Percentiles rank a stretch among this genome's conserved stretches.
Evolutionary conservation across 176 grass and related monocot genomes (phyloP).

Genomic region (Triticum aestivum): IWGSC_CS_RefSeq_v2.1 NC_057797.1:651414214-651414713

Average conservation of each 20-base stretch:
- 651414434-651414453: neutral
- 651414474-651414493: neutral
- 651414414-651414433: neutral
- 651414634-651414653: neutral
- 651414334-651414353: no score
- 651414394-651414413: neutral
- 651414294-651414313: neutral
- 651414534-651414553: neutral
- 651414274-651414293: neutral
- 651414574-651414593: neutral
- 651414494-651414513: neutral
- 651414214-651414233: conserved; percentile 11
- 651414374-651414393: neutral
- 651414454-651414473: neutral
- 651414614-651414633: neutral
- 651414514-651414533: neutral
- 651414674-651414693: neutral
- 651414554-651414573: neutral
- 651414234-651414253: neutral
- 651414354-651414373: neutral
- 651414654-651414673: neutral
- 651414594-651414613: neutral
- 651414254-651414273: neutral
- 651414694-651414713: neutral
- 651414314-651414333: neutral